A percentile compares a stretch with the other conserved stretches of the same genome.
These are phyloP conservation scores for Cystobasidium slooffiae DNA, from an alignment of 1,284 basidiomycete species.

Conservation along the genomic window DNA sequence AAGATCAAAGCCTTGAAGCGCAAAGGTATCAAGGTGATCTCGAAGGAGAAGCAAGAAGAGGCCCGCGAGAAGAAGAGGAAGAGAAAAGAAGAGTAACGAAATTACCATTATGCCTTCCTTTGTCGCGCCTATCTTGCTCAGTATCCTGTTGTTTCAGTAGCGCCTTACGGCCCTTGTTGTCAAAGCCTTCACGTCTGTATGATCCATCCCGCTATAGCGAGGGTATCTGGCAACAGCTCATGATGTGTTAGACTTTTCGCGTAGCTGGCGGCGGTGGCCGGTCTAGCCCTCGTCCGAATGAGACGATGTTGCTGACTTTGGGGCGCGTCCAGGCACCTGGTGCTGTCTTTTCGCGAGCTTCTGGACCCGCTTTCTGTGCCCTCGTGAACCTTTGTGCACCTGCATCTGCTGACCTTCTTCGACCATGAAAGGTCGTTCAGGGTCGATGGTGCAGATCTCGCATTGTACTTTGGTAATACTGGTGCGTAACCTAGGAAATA, in stretches of 20 bases:
- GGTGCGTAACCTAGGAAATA: background rate
- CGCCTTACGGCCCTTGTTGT: background rate
- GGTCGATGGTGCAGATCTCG: constrained; percentile 30
- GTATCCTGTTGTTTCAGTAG: constrained; percentile 9
- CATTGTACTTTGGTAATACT: constrained; percentile 15
- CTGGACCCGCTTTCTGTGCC: constrained; percentile 30
- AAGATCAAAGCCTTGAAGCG: constrained; percentile 59
- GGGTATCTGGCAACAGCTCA: no score
- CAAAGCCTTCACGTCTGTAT: no score
- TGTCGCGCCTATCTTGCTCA: background rate
- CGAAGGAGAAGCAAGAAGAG: constrained; percentile 53
- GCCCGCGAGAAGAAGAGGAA: constrained; percentile 26
- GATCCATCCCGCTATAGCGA: no score
- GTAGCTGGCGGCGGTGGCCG: no score
- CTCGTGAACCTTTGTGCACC: constrained; percentile 27
- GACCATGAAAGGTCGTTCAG: constrained; percentile 23
- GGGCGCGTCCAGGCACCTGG: background rate
- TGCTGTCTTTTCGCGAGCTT: constrained; percentile 4
- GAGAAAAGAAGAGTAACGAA: background rate
- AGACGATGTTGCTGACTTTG: background rate
- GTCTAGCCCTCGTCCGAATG: background rate
- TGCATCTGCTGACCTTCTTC: constrained; percentile 37
- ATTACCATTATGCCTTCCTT: background rate
- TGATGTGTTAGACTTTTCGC: no score
- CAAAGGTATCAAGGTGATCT: constrained; percentile 60